phyloP scores from a whole-genome alignment of 1,284 basidiomycete species.

The Pseudomicrostroma phylloplanum region DNA sequence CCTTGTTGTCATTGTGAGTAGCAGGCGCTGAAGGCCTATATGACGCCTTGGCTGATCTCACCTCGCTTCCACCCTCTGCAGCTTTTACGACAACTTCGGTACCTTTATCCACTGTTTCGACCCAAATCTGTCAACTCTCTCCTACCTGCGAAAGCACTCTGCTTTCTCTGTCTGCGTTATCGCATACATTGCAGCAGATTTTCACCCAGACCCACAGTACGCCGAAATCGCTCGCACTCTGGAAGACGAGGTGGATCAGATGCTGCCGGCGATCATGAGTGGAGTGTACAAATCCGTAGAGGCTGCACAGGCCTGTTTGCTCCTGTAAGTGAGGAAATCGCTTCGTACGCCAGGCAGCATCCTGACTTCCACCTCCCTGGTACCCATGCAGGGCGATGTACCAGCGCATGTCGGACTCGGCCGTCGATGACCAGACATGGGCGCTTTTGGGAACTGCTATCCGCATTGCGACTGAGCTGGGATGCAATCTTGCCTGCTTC shows the following conservation, averaged over 20 bases:
- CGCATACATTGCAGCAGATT: conserved; percentile 21
- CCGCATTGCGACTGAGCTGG: conserved; percentile 26
- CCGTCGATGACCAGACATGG: conserved; percentile 29
- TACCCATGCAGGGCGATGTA: conserved; percentile 11
- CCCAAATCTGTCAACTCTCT: conserved; percentile 21
- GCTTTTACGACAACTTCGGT: conserved; percentile 20
- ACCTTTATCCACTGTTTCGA: conserved; percentile 33
- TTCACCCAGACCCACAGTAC: conserved; percentile 14
- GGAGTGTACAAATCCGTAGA: conserved; percentile 31
- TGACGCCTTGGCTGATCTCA: neutral
- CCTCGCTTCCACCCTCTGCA: neutral
- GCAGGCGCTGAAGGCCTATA: too few species aligned
- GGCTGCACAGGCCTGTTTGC: conserved; percentile 26
- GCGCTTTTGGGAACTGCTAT: conserved; percentile 22
- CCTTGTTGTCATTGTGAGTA: conserved; percentile 12
- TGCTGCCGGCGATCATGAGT: conserved; percentile 18
- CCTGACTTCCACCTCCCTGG: too few species aligned
- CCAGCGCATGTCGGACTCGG: conserved; percentile 17
- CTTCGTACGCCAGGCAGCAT: too few species aligned
- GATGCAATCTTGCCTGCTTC: conserved; percentile 25
- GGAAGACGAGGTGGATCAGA: conserved; percentile 16
- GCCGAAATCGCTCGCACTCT: conserved; percentile 10
- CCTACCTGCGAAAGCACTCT: conserved; percentile 27
- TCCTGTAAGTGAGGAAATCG: conserved; percentile 11
- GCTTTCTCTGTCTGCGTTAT: conserved; percentile 27